Base-by-base conservation (phyloP, 2,329 filamentous ascomycete species). In the Trichoderma arundinaceum region DNA sequence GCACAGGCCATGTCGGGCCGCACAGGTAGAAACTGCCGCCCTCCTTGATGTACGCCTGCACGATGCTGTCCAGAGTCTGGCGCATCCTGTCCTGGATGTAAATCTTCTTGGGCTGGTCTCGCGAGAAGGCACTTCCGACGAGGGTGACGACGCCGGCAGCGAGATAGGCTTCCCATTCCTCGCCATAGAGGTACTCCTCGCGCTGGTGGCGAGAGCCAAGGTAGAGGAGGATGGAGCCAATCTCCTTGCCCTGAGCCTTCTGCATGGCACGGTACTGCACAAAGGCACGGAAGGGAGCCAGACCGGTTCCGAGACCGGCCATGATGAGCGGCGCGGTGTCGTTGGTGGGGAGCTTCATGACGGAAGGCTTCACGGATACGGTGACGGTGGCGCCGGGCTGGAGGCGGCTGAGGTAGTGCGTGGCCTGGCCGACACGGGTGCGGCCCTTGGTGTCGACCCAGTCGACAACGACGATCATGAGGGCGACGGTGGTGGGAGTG, bases 61-160 rank as follows among this genome's bases (percentile, higher is more conserved):
- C 85, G 69, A 99, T 96, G 68, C 95, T 89, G 51, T 83, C 81
- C 67, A 98, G 81, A 0, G 90, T 92, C 85, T 98, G 86, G 66
- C 95, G 86, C 95, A 99, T 99, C 71, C 94, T 88, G 77, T 99
- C 95, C 83, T 99, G 95, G 75, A 99, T 99, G 81, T 99, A 99
- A 70, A 99, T 97, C 88, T 99, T 99, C 82, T 97, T 86, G 15
- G 92, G 91, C 85, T 99, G 95, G 77, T 99, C 95, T 76, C 95
- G 90, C 66, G 92, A 96, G 84, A 99, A 99, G 49, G 95, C 95
- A 59, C 92, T 88, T 60, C 95, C 95, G 58, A 99, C 87, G 48
- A 97, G 86, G 0, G 95, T 99, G 77, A 99, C 94, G 72, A 99
- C 92, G 59, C 95, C 95, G 0, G 95, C 93, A 67, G 94, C 94